These are phyloP conservation scores for Penicillium argentinense DNA, from an alignment of 495 filamentous ascomycete genomes.

Conservation along the genomic window DNA sequence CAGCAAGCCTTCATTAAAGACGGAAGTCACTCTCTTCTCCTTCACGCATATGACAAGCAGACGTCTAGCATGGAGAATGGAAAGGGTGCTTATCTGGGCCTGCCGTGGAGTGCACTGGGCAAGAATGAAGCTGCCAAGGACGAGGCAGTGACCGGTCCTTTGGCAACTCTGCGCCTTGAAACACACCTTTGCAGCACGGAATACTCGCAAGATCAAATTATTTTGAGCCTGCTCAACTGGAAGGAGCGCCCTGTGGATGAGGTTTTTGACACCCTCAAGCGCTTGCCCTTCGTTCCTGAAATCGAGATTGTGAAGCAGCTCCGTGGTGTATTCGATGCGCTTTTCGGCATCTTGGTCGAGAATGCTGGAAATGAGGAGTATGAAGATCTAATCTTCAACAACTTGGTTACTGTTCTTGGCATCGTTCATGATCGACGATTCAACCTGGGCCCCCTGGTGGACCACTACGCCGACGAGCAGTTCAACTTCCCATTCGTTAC, in stretches of 20 bases:
- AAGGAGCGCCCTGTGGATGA: conserved; percentile 69
- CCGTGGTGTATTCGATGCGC: conserved; percentile 83
- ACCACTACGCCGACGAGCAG: conserved; percentile 82
- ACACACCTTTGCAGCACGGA: conserved; percentile 94
- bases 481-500: conserved; percentile 96
- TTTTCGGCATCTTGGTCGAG: conserved; percentile 88
- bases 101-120: conserved; percentile 72
- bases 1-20: conserved; percentile 88
- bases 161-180: conserved; percentile 72
- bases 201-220: conserved; percentile 89
- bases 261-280: conserved; percentile 69
- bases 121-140: conserved; percentile 68
- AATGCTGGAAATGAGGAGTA: conserved; percentile 86
- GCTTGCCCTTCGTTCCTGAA: conserved; percentile 90
- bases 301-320: conserved; percentile 96
- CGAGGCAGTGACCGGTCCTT: conserved; percentile 69
- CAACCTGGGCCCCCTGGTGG: conserved; percentile 84
- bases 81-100: conserved; percentile 77
- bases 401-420: conserved; percentile 83
- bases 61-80: conserved; percentile 62
- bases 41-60: conserved; percentile 89
- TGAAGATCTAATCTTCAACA: conserved; percentile 89
- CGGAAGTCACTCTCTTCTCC: conserved; percentile 73
- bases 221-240: conserved; percentile 85
- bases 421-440: conserved; percentile 95